Evolutionary conservation across 2,329 filamentous ascomycete genomes (phyloP), one percentile per base, ranked within the genome.

Genomic region (Dryadomyces quercivorus): DNA sequence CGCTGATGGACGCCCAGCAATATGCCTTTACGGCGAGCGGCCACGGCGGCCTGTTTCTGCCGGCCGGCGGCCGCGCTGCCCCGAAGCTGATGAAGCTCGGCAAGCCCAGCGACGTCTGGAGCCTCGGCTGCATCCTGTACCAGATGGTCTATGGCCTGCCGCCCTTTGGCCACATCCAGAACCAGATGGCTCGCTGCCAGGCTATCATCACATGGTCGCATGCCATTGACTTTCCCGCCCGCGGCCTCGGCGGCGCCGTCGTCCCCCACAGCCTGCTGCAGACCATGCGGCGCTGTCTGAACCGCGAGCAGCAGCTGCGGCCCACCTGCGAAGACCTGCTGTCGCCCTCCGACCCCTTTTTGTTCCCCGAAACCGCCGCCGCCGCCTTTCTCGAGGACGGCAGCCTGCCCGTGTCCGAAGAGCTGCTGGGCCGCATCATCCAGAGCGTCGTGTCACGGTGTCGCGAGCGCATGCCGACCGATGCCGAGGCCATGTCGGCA

Each of bases 141-240:
- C 92, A 97, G 66, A 94, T 98, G 87, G 88, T 92, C 0, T 98
- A 98, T 65, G 93, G 93, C n/a, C 78, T 85, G n/a, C 86, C 89
- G 3, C 93, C 93, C 0, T 98, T 98, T 64, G 90, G 85, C 15
- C 91, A 97, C 65, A 94, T 98, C 61, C 75, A 81, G 56, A 93
- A 92, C 69, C 88, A 85, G 64, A 88, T 95, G 72, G 82, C 87
- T 42, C 84, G 89, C 21, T 93, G 94, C 66, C 84, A 89, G 68
- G 87, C 88, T 57, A 93, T 94, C 64, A 87, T 90, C 61, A 88
- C 92, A 67, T 87, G 82, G 68, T 77, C 82, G 55, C 82, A 90
- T 66, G 67, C 70, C 6, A 88, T 94, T 63, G 80, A 88, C 55
- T 93, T 84, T 63, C 85, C 85, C 0, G 75, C 81, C 1, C 74